Percentiles rank a stretch among this genome's conserved stretches.
phyloP scores from a whole-genome alignment of 2,329 filamentous ascomycete genomes.

The Trichoderma sp. region DNA sequence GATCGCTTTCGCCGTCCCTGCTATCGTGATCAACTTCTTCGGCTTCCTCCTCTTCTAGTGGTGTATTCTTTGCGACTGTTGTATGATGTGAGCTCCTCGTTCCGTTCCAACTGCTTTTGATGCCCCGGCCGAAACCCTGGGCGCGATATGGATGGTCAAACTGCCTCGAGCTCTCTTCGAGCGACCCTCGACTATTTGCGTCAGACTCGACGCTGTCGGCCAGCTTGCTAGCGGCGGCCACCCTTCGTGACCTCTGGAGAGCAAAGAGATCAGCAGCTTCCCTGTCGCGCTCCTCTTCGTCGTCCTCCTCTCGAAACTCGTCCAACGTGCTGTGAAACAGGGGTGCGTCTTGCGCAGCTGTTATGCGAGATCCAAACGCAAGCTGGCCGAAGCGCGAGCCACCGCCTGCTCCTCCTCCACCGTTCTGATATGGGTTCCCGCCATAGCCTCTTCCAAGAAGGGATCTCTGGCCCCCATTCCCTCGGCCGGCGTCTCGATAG shows the following conservation, averaged over 20 bases:
- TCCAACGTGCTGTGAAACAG: slow-evolving; percentile 92
- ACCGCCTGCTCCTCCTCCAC: slow-evolving; percentile 43
- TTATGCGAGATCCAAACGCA: slow-evolving; percentile 74
- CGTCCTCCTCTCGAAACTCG: slow-evolving; percentile 88
- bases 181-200: slow-evolving; percentile 38
- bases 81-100: slow-evolving; percentile 41
- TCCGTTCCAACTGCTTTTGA: slow-evolving; percentile 65
- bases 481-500: slow-evolving; percentile 33
- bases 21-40: slow-evolving; percentile 40
- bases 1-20: slow-evolving; percentile 31
- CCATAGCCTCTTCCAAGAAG: slow-evolving; percentile 46
- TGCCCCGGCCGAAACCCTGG: slow-evolving; percentile 49
- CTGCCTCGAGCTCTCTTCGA: slow-evolving; percentile 32
- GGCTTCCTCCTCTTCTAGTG: slow-evolving; percentile 45
- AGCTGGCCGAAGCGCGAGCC: slow-evolving; percentile 69
- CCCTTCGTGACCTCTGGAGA: slow-evolving; percentile 81
- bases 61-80: slow-evolving; percentile 28
- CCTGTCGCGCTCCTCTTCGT: slow-evolving; percentile 83
- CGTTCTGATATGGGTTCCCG: slow-evolving; percentile 81
- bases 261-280: slow-evolving; percentile 95
- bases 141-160: slow-evolving; percentile 42
- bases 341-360: slow-evolving; percentile 73
- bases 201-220: slow-evolving; percentile 85
- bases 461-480: slow-evolving; percentile 37
- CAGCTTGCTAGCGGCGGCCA: slow-evolving; percentile 79